These are phyloP conservation scores for Isoetes engelmannii DNA, from an alignment of 83 land plant genomes.

Conservation along the genomic window DNA sequence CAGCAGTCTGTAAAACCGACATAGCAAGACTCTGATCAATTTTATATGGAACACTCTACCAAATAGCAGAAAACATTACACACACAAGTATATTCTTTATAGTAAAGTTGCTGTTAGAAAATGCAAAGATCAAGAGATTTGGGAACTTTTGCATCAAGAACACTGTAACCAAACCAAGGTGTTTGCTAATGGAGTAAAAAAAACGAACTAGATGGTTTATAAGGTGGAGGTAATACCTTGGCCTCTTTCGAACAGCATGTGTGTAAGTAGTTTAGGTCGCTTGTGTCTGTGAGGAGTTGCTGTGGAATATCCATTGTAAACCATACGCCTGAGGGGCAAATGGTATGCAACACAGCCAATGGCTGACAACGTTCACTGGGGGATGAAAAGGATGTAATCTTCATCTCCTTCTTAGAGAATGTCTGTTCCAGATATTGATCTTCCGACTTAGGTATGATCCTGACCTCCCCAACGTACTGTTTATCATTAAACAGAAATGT, in stretches of 20 bases:
- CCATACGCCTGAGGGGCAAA: conserved; percentile 44
- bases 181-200: background rate
- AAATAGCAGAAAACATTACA: no score
- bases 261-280: conserved; percentile 44
- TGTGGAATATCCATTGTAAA: conserved; percentile 49
- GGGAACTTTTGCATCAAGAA: background rate
- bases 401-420: conserved; percentile 53
- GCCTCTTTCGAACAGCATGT: conserved; percentile 53
- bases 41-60: no score
- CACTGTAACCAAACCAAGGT: background rate
- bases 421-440: no score
- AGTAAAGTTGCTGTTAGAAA: no score
- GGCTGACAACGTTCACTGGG: conserved; percentile 86
- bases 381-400: conserved; percentile 48
- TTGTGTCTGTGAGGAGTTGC: conserved; percentile 26
- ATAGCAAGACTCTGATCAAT: background rate
- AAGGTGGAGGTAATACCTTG: conserved; percentile 44
- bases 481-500: no score
- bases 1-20: conserved; percentile 55
- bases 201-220: background rate
- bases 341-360: conserved; percentile 74
- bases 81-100: no score
- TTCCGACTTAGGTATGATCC: no score
- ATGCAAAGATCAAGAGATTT: no score
- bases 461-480: no score